Evolutionary conservation across 495 filamentous ascomycete species (phyloP).

Genomic region (Amniculicola lignicola): DNA sequence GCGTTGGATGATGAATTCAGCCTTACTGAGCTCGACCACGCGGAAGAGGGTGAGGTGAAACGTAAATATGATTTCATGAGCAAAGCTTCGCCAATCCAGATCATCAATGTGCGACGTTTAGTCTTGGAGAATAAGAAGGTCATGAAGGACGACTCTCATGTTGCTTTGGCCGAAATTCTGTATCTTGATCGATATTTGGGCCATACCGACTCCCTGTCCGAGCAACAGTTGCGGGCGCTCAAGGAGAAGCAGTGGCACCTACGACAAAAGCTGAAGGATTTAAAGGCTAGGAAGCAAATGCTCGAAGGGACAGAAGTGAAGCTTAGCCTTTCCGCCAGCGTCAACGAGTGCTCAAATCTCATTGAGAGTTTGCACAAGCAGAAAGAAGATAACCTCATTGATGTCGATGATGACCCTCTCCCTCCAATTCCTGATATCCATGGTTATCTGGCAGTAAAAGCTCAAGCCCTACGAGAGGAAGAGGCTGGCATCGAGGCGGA

Average conservation of each 20-base stretch:
- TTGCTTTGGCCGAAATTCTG: conserved; percentile 70
- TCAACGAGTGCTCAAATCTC: conserved; percentile 26
- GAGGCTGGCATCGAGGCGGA: conserved; percentile 46
- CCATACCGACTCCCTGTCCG: conserved; percentile 36
- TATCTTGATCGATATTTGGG: conserved; percentile 92
- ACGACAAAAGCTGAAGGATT: conserved; percentile 58
- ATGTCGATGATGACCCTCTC: conserved; percentile 18
- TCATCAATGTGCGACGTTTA: conserved; percentile 82
- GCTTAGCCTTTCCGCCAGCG: conserved; percentile 21
- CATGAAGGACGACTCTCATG: conserved; percentile 74
- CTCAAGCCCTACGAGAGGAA: conserved; percentile 19
- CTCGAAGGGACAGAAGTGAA: conserved; percentile 39
- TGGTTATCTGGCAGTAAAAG: neutral
- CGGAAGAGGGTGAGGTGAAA: conserved; percentile 56
- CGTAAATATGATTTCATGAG: conserved; percentile 70
- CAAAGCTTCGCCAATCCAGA: conserved; percentile 74
- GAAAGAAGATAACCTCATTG: conserved; percentile 18
- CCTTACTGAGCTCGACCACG: conserved; percentile 60
- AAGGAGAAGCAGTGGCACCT: conserved; percentile 70
- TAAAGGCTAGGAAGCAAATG: conserved; percentile 51
- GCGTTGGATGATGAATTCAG: conserved; percentile 84
- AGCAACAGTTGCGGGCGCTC: conserved; percentile 55
- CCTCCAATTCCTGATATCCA: conserved; percentile 13
- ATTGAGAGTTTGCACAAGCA: conserved; percentile 22
- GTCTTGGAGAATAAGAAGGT: conserved; percentile 57